Evolutionary conservation across 1,284 basidiomycete genomes (phyloP).

Genomic region (Cryptococcus amylolentus): DNA sequence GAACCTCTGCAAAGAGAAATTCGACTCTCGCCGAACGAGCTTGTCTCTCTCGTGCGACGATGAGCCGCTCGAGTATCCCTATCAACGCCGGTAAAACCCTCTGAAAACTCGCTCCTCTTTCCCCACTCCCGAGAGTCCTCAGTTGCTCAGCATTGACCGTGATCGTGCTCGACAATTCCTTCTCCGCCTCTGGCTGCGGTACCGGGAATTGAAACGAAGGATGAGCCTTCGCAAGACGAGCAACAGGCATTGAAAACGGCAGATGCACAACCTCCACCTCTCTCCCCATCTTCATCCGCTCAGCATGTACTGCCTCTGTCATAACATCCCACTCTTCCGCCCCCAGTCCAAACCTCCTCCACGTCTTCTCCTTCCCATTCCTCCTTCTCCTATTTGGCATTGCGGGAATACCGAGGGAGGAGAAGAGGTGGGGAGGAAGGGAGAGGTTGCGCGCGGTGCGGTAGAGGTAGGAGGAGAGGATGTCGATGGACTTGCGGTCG

Average conservation of each 20-base stretch:
- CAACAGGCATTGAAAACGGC: constrained; percentile 12
- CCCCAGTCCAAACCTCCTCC: constrained; percentile 6
- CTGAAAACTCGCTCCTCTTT: background rate
- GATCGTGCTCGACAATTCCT: constrained; percentile 1
- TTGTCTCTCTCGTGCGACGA: background rate
- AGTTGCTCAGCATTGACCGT: background rate
- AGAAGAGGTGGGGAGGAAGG: background rate
- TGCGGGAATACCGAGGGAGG: background rate
- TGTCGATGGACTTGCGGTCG: background rate
- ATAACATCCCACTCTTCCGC: constrained; percentile 10
- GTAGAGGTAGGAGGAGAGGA: background rate
- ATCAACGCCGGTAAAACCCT: background rate
- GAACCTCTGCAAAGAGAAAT: background rate
- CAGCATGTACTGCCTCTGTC: constrained; percentile 1
- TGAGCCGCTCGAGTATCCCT: background rate
- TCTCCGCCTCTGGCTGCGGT: background rate
- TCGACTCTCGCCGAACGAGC: background rate
- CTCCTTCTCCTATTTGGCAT: background rate
- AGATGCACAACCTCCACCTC: constrained; percentile 7
- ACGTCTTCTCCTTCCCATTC: background rate
- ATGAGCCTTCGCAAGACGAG: background rate
- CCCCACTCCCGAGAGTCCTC: background rate
- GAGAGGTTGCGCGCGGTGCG: background rate
- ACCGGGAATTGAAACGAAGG: background rate
- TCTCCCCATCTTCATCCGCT: background rate